Evolutionary conservation across 2,329 filamentous ascomycete genomes (phyloP), one percentile per base, ranked within the genome.

Genomic region (Chaetoscypha palmicola): DNA sequence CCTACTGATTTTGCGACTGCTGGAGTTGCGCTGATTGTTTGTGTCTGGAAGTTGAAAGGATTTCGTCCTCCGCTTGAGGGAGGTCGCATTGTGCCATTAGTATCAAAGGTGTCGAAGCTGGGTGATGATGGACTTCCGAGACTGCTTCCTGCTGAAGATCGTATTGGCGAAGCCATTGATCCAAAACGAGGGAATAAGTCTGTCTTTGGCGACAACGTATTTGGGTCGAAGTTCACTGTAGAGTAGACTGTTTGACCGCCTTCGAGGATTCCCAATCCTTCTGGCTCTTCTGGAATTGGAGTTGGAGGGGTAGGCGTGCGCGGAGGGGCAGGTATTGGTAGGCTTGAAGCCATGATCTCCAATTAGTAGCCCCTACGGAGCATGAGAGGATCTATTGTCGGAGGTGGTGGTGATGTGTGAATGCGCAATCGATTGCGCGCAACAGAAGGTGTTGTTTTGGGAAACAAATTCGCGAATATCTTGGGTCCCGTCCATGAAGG

Each of bases 41-140:
- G 82, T 1, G 91, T 86, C 67, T 94, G 80, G 66, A 97, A 97
- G 67, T 97, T 97, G 77, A 98, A 97, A 1, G 91, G 91, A 53
- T 81, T 86, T 45, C 68, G 16, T 14, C 62, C 63, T 12, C 32
- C 43, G 61, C 48, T 21, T 64, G 53, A 17, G 52, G 56, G 26
- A 50, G 51, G 41, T n/a, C 19, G 5, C 30, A 65, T 65, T 9
- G 62, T 58, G n/a, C 62, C 52, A 33, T 61, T 60, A 35, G 42
- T 52, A 24, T 11, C 19, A 16, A 48, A 43, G 10, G 38, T 37
- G 16, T 23, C 28, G n/a, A 33, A 41, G n/a, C 22, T 14, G 26
- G 20, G 9, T 14, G 30, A 33, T n/a, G 41, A 4, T 2, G 41
- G 34, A 16, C 19, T 43, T n/a, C n/a, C 35, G 19, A 51, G 45